Percentiles rank a stretch among this genome's conserved stretches.
Evolutionary conservation across 108 stramenopile genomes (phyloP).

Genomic region (Skeletonema grethae): DNA sequence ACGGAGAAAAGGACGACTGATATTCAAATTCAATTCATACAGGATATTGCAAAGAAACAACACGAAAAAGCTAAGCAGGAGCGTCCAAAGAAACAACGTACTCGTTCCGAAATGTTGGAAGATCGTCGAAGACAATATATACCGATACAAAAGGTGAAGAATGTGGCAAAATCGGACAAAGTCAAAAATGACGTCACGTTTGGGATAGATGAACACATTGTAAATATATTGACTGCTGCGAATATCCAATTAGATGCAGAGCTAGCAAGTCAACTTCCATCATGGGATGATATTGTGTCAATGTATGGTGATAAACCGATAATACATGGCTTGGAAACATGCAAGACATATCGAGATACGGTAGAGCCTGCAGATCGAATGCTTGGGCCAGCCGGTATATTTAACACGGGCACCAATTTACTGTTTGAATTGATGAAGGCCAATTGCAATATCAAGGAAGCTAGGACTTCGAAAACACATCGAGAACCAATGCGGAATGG

Average conservation of each 20-base stretch:
- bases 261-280: constrained; percentile 55
- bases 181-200: constrained; percentile 16
- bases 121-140: not conserved
- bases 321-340: constrained; percentile 51
- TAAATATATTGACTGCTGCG: constrained; percentile 55
- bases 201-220: constrained; percentile 47
- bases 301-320: constrained; percentile 36
- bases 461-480: not conserved
- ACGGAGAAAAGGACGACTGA: not conserved
- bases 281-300: constrained; percentile 61
- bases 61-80: constrained; percentile 1
- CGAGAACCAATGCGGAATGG: not conserved
- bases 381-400: constrained; percentile 56
- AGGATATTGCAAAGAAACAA: constrained; percentile 1
- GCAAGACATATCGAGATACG: constrained; percentile 39
- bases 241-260: constrained; percentile 55
- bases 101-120: not conserved
- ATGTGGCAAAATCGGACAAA: not conserved
- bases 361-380: constrained; percentile 19
- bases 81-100: constrained; percentile 4
- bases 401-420: constrained; percentile 90
- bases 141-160: not conserved
- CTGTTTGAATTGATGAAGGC: constrained; percentile 57
- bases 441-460: constrained; percentile 52
- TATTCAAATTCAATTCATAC: not conserved